phyloP scores from a whole-genome alignment of 768 basidiomycete genomes.

The Trametes elegans region DNA sequence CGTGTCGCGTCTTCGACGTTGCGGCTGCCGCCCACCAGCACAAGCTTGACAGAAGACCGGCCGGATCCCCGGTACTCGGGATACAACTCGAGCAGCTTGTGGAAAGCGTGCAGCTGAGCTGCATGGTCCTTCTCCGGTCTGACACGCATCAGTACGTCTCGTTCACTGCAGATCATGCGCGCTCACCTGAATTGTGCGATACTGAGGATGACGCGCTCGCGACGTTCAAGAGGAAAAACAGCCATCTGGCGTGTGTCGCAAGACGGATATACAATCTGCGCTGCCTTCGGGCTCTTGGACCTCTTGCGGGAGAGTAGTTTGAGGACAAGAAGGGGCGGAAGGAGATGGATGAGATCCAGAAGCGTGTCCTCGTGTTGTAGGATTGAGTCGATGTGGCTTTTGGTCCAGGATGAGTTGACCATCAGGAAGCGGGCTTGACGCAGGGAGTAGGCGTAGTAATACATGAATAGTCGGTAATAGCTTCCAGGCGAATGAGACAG shows the following conservation, averaged over 20 bases:
- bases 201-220: slow-evolving; percentile 73
- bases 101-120: slow-evolving; percentile 72
- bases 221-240: slow-evolving; percentile 47
- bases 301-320: slow-evolving; percentile 5
- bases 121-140: slow-evolving; percentile 90
- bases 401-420: slow-evolving; percentile 97
- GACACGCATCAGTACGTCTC: neutral
- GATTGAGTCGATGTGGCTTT: slow-evolving; percentile 76
- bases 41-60: slow-evolving; percentile 47
- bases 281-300: slow-evolving; percentile 19
- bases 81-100: slow-evolving; percentile 50
- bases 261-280: slow-evolving; percentile 80
- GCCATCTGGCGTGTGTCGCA: slow-evolving; percentile 82
- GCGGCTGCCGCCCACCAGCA: slow-evolving; percentile 84
- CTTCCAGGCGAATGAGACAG: slow-evolving; percentile 35
- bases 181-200: slow-evolving; percentile 89
- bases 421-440: slow-evolving; percentile 73
- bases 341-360: slow-evolving; percentile 44
- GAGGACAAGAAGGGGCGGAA: slow-evolving; percentile 42
- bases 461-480: slow-evolving; percentile 89
- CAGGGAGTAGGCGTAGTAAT: slow-evolving; percentile 75
- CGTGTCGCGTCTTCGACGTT: slow-evolving; percentile 72
- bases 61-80: slow-evolving; percentile 50
- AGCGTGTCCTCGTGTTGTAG: slow-evolving; percentile 53
- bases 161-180: neutral